These are phyloP conservation scores for Saccharomycopsis sp. DNA, from an alignment of 805 yeast species.

Conservation along the genomic window DNA sequence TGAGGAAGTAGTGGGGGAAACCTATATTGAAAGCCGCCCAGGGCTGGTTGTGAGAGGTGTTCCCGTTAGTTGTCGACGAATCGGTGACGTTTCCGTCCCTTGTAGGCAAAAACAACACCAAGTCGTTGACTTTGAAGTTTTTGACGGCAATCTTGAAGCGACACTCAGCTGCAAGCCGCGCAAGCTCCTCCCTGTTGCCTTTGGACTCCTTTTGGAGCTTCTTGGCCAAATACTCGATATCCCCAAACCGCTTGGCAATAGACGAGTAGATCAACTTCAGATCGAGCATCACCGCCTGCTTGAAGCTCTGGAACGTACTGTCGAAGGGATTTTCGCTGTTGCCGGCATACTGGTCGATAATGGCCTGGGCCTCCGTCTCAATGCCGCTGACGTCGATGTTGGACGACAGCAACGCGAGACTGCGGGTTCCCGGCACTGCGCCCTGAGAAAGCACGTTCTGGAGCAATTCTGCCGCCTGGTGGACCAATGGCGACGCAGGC, in stretches of 20 bases:
- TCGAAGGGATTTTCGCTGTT: slow-evolving; percentile 25
- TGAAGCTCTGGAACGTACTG: slow-evolving; percentile 24
- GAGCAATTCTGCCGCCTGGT: slow-evolving; percentile 29
- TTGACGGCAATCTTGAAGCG: slow-evolving; percentile 57
- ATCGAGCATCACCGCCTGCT: slow-evolving; percentile 20
- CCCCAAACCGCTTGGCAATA: slow-evolving; percentile 71
- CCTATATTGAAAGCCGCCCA: slow-evolving; percentile 97
- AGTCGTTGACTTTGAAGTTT: slow-evolving; percentile 63
- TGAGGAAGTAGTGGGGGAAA: slow-evolving; percentile 75
- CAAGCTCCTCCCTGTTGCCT: slow-evolving; percentile 31
- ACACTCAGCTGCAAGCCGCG: slow-evolving; percentile 27
- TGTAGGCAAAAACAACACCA: slow-evolving; percentile 82
- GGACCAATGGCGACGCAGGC: slow-evolving; percentile 27
- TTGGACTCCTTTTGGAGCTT: slow-evolving; percentile 70
- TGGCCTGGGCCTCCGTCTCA: slow-evolving; percentile 8
- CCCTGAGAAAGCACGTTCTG: neutral
- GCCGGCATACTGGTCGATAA: slow-evolving; percentile 19
- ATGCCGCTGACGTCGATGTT: slow-evolving; percentile 15
- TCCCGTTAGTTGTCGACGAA: slow-evolving; percentile 6
- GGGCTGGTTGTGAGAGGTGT: slow-evolving; percentile 37
- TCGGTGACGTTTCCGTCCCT: slow-evolving; percentile 35
- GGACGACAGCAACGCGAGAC: neutral
- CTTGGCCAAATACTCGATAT: slow-evolving; percentile 85
- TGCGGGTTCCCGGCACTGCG: neutral
- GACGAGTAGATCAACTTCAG: slow-evolving; percentile 32